phyloP scores from a whole-genome alignment of 306 rosid species.

The Quercus cerris region DNA sequence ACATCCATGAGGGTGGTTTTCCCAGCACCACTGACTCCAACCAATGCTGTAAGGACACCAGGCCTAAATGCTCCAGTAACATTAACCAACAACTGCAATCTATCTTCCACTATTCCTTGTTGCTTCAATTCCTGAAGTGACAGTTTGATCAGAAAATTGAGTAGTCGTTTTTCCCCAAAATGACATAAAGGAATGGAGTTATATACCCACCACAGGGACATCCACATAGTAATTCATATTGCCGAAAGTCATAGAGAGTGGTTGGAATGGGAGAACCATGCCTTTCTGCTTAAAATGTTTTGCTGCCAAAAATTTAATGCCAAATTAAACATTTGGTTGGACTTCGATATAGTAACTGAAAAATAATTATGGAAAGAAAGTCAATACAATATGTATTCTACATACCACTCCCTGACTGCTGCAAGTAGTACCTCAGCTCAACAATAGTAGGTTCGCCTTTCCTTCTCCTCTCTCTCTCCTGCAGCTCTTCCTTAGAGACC shows the following conservation, averaged over 20 bases:
- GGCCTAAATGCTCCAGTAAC: conserved; percentile 92
- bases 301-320: conserved; percentile 47
- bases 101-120: conserved; percentile 82
- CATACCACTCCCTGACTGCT: conserved; percentile 80
- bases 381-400: conserved; percentile 4
- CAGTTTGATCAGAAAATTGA: conserved; percentile 35
- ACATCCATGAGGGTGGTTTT: conserved; percentile 98
- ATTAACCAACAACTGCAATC: conserved; percentile 69
- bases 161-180: conserved; percentile 11
- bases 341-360: not conserved
- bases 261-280: conserved; percentile 99
- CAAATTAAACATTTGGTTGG: conserved; percentile 5
- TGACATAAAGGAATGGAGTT: not conserved
- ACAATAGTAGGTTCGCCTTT: conserved; percentile 67
- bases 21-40: conserved; percentile 98
- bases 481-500: conserved; percentile 82
- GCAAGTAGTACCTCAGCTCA: conserved; percentile 90
- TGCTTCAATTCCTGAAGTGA: conserved; percentile 86
- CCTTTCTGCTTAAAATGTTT: conserved; percentile 82
- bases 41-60: conserved; percentile 91
- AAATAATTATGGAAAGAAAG: not conserved
- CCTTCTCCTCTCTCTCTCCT: conserved; percentile 81
- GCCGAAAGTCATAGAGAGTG: conserved; percentile 88
- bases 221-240: conserved; percentile 90
- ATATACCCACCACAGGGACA: conserved; percentile 72